Evolutionary conservation across 73 alveolate genomes (phyloP).

Genomic region (Effrenium voratum): DNA sequence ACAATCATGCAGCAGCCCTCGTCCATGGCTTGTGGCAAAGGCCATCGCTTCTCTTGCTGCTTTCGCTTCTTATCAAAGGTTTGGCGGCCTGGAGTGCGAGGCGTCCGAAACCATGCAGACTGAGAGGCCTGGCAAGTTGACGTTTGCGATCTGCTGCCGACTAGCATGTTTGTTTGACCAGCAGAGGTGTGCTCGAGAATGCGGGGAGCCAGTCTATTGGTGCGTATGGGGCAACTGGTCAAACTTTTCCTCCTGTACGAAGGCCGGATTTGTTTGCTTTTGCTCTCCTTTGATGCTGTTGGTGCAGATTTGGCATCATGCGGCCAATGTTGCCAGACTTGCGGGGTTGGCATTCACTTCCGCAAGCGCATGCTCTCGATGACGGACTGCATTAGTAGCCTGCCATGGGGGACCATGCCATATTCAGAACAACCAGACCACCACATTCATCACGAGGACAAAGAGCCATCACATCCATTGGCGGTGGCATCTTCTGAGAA

Average conservation of each 20-base stretch:
- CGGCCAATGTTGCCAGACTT: background rate
- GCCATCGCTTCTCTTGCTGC: background rate
- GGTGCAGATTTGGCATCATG: background rate
- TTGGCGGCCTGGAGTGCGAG: conserved; percentile 68
- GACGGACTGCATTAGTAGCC: conserved; percentile 34
- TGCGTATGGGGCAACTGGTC: conserved; percentile 57
- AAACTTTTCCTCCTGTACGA: conserved; percentile 8
- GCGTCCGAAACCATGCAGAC: conserved; percentile 79
- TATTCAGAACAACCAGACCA: no score
- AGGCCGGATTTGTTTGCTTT: background rate
- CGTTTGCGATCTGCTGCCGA: background rate
- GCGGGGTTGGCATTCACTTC: conserved; percentile 68
- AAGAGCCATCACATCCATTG: conserved; percentile 28
- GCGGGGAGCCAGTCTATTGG: conserved; percentile 50
- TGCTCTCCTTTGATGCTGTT: background rate
- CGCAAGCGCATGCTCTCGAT: conserved; percentile 69
- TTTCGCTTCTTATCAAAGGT: background rate
- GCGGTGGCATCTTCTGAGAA: conserved; percentile 91
- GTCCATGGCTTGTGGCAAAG: background rate
- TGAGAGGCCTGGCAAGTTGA: background rate
- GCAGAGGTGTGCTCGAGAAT: conserved; percentile 41
- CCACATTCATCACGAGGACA: background rate
- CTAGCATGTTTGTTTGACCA: background rate
- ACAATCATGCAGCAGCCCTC: conserved; percentile 50
- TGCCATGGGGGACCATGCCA: background rate